A percentile compares a stretch with the other conserved stretches of the same genome.
These are phyloP conservation scores for Globisporangium carolinianum DNA, from an alignment of 352 stramenopile genomes.

Conservation along the genomic window DNA sequence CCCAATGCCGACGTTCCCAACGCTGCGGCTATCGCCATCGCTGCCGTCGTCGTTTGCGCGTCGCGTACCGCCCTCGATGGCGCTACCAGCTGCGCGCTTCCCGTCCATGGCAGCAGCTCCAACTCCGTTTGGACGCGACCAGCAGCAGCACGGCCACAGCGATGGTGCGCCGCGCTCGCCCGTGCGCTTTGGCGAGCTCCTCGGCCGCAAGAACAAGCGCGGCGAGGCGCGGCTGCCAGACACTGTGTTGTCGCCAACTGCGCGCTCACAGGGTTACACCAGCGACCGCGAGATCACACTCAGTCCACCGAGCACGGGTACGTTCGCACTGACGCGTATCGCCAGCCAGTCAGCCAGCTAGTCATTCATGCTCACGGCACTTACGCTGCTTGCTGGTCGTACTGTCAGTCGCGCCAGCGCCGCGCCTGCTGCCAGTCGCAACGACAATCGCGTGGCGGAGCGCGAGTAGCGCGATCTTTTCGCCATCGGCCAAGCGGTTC, in stretches of 20 bases:
- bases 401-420: slow-evolving; percentile 5
- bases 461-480: slow-evolving; percentile 12
- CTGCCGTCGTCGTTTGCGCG: slow-evolving; percentile 7
- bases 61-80: not conserved
- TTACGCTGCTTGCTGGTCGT: not conserved
- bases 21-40: slow-evolving; percentile 9
- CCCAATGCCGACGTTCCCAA: slow-evolving; percentile 8
- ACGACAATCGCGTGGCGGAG: slow-evolving; percentile 15
- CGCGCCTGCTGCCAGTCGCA: slow-evolving; percentile 11
- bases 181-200: slow-evolving; percentile 17
- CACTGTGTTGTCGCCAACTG: slow-evolving; percentile 25
- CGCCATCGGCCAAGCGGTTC: slow-evolving; percentile 10
- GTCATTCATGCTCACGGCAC: not conserved
- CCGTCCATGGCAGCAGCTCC: not conserved
- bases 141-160: not conserved
- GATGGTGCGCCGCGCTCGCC: not conserved
- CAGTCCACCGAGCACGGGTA: slow-evolving; percentile 12
- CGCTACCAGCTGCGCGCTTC: not conserved
- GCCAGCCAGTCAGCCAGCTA: not conserved
- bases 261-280: slow-evolving; percentile 26
- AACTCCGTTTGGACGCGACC: not conserved
- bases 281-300: slow-evolving; percentile 13
- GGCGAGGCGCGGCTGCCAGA: slow-evolving; percentile 20
- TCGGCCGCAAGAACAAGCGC: slow-evolving; percentile 25
- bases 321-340: not conserved